Evolutionary conservation across 1,284 basidiomycete genomes (phyloP).

Genomic region (Uromyces viciae-fabae): DNA sequence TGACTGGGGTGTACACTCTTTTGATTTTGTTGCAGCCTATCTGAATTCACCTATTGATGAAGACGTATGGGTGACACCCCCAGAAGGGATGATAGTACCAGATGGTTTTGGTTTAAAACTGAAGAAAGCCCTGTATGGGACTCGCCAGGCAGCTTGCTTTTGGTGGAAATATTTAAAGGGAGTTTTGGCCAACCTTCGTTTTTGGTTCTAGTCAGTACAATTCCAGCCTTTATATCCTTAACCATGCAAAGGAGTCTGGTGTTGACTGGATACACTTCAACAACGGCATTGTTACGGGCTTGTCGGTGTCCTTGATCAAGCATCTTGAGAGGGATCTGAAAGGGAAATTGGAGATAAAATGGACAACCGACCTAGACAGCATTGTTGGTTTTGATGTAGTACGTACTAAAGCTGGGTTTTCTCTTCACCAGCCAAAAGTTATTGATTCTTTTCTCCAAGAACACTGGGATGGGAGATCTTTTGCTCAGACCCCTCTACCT

Average conservation of each 20-base stretch:
- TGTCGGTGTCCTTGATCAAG: too few species aligned
- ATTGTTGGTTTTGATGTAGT: not conserved
- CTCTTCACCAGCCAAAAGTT: not conserved
- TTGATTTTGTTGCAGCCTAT: slow-evolving; percentile 7
- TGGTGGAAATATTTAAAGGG: not conserved
- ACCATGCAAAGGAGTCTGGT: not conserved
- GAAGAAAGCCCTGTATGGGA: not conserved
- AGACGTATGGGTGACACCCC: not conserved
- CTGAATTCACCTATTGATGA: not conserved
- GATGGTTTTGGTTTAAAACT: not conserved
- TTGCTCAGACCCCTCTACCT: not conserved
- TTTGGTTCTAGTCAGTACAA: too few species aligned
- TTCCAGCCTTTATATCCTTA: not conserved
- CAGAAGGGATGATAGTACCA: not conserved
- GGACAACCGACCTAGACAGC: not conserved
- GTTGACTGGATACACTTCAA: not conserved
- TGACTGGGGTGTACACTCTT: not conserved
- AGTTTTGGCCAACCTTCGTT: not conserved
- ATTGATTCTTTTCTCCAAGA: not conserved
- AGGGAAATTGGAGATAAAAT: slow-evolving; percentile 5
- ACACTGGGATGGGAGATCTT: not conserved
- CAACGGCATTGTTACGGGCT: not conserved
- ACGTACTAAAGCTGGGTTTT: not conserved
- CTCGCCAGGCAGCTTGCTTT: not conserved
- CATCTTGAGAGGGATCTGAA: not conserved